Base-by-base conservation (phyloP, 2,329 filamentous ascomycete species). In the Beauveria sp. region DNA sequence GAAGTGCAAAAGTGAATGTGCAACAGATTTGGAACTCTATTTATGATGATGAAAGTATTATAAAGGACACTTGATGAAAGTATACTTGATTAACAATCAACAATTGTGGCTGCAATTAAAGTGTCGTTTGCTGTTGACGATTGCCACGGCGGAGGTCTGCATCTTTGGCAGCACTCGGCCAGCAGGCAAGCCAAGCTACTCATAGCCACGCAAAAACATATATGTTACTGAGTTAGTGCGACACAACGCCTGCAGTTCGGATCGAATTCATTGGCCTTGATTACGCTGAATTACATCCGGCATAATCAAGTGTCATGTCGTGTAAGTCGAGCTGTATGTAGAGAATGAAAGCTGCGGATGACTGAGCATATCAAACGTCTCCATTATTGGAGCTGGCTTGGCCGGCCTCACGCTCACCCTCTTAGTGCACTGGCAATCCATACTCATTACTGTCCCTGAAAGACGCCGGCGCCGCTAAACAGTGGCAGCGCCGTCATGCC, bases 401-500 rank as follows among this genome's bases (percentile, higher is more conserved):
- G 70, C 73, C 1, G 83, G 84, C 45, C 78, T 87, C 7, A 75
- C 78, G 1, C 75, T 87, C 0, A 82, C 83, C 0, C 74, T 88
- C 0, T 75, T 80, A 2, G 73, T 88, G 0, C 77, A 84, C 62
- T 72, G 78, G 34, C 74, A 81, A 61, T 72, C 73, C 46, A 85
- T 87, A 49, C 65, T 73, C 5, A 75, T 72, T 63, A 79, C 72
- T 3, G 71, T 86, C 56, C 86, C 83, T 64, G 83, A 86, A 64
- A 73, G 75, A 16, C 76, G 79, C 9, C 72, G 0, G 74, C 75
- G 0, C 73, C 77, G 1, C 73, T 78, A 2, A 75, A 80, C 63
- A 78, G 79, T 26, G 80, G 80, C 20, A 83, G 83, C 3, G 82
- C 80, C 1, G 73, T 87, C 34, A 83, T 85, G 79, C 76, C 86